phyloP scores from a whole-genome alignment of 2,329 filamentous ascomycete genomes.

The Aspergillus aculeatus region DNA sequence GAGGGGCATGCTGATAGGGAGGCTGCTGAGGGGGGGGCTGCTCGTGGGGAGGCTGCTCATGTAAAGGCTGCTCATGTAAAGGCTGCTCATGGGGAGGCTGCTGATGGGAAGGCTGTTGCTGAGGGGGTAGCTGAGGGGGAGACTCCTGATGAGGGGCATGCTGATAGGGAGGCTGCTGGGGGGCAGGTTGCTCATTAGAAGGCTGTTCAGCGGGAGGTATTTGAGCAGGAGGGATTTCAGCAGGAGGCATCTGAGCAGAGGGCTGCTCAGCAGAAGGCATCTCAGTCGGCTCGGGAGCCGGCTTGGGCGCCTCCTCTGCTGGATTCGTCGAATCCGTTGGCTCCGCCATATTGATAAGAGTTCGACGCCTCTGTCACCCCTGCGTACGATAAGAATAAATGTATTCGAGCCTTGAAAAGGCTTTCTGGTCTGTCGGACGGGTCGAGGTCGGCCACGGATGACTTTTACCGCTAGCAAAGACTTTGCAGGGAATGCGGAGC shows the following conservation, averaged over 20 bases:
- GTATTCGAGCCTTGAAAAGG: background rate
- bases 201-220: background rate
- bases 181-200: background rate
- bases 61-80: background rate
- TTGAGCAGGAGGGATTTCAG: background rate
- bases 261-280: background rate
- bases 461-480: background rate
- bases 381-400: background rate
- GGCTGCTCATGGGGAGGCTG: too few species aligned
- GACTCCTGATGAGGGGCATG: too few species aligned
- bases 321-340: conserved; percentile 19
- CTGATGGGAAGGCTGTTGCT: background rate
- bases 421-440: background rate
- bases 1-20: background rate
- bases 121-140: too few species aligned
- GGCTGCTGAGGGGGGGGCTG: background rate
- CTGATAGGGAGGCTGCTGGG: too few species aligned
- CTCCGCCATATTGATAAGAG: conserved; percentile 22
- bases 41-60: too few species aligned
- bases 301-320: conserved; percentile 20
- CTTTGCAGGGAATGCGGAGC: background rate
- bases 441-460: background rate
- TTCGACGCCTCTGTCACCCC: background rate
- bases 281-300: conserved; percentile 13
- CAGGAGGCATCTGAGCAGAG: conserved; percentile 1